Evolutionary conservation across 805 yeast species (phyloP).

Genomic region (Nakazawaea laoshanensis): DNA sequence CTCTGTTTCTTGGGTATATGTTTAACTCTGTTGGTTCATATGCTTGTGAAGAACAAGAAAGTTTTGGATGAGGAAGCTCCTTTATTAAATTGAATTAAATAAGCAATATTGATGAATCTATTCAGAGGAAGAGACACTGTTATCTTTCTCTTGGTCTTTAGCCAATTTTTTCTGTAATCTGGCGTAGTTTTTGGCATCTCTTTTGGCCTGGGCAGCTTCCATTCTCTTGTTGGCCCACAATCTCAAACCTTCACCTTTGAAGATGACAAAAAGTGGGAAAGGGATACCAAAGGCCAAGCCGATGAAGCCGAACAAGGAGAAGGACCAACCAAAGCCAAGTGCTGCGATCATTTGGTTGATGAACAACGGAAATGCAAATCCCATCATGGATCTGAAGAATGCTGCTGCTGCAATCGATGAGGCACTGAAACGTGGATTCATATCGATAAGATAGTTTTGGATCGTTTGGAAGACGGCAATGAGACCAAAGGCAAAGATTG

Average conservation of each 20-base stretch:
- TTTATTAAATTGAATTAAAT: too few species aligned
- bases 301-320: conserved; percentile 51
- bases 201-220: conserved; percentile 35
- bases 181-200: conserved; percentile 33
- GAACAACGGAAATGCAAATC: conserved; percentile 63
- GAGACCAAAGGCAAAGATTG: conserved; percentile 49
- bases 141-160: neutral
- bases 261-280: conserved; percentile 49
- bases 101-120: neutral
- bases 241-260: conserved; percentile 50
- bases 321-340: conserved; percentile 67
- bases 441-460: conserved; percentile 62
- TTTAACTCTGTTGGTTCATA: conserved; percentile 1
- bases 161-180: conserved; percentile 18
- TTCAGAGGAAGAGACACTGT: neutral
- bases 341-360: conserved; percentile 45
- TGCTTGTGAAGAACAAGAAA: neutral
- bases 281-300: conserved; percentile 58
- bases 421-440: conserved; percentile 61
- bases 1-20: conserved; percentile 13
- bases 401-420: conserved; percentile 66
- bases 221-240: conserved; percentile 47
- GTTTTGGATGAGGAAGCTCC: too few species aligned
- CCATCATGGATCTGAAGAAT: conserved; percentile 56
- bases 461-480: conserved; percentile 62